Conservation (phyloP, 441 rosid species). For the Eugenia klotzschiana region DNA sequence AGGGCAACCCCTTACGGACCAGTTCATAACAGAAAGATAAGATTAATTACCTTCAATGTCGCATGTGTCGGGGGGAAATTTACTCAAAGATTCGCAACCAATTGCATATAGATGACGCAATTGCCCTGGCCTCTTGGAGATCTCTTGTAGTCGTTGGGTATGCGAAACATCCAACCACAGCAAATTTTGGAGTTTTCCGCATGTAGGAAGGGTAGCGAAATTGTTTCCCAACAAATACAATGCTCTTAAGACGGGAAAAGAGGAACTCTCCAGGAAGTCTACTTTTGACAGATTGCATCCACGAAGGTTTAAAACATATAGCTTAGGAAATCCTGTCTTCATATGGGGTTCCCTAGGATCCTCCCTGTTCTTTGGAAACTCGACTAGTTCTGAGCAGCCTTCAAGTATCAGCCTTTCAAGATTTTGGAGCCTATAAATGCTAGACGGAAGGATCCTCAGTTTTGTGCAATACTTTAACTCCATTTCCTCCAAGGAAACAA, state of each 20-base stretch:
- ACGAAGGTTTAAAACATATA: accelerated
- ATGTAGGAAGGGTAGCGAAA: not conserved
- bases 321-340: not conserved
- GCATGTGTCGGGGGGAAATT: not conserved
- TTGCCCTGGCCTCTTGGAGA: too few relatives aligned
- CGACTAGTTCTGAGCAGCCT: not conserved
- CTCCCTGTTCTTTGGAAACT: not conserved
- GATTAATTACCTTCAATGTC: accelerated
- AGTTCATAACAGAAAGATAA: too few relatives aligned
- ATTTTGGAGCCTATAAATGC: not conserved
- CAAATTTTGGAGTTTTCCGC: not conserved
- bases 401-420: not conserved
- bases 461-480: too few relatives aligned
- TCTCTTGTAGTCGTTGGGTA: not conserved
- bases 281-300: too few relatives aligned
- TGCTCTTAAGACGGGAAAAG: too few relatives aligned
- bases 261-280: too few relatives aligned
- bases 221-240: too few relatives aligned
- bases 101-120: accelerated
- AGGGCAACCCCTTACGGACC: too few relatives aligned
- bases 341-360: not conserved
- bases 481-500: not conserved
- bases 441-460: not conserved
- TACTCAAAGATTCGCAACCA: not conserved
- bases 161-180: accelerated